These are phyloP conservation scores for Sporothrix luriei DNA, from an alignment of 2,329 filamentous ascomycete species.

Conservation along the genomic window DNA sequence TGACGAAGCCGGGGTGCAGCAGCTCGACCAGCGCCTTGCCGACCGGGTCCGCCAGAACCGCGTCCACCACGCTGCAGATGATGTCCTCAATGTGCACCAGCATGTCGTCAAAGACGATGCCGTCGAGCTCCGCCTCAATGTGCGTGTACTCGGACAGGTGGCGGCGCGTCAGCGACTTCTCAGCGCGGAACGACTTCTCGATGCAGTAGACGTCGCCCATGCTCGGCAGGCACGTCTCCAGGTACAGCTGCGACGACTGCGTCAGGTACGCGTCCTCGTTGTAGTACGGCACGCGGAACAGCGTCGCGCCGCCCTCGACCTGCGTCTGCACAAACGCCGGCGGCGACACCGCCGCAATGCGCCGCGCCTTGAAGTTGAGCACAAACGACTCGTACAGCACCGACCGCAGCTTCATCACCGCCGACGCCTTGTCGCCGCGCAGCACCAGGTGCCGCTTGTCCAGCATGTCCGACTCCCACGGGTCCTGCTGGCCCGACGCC, in stretches of 20 bases:
- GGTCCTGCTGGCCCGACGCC: slow-evolving; percentile 64
- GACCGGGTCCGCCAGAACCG: slow-evolving; percentile 71
- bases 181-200: slow-evolving; percentile 97
- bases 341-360: slow-evolving; percentile 80
- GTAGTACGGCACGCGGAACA: slow-evolving; percentile 71
- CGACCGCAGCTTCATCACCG: slow-evolving; percentile 84
- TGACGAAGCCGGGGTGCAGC: slow-evolving; percentile 87
- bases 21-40: slow-evolving; percentile 74
- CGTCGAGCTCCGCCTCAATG: slow-evolving; percentile 94
- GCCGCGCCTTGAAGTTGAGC: slow-evolving; percentile 73
- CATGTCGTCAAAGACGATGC: slow-evolving; percentile 88
- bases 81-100: slow-evolving; percentile 84
- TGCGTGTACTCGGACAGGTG: slow-evolving; percentile 95
- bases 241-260: slow-evolving; percentile 95
- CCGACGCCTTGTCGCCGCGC: slow-evolving; percentile 79
- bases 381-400: slow-evolving; percentile 80
- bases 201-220: slow-evolving; percentile 97
- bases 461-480: slow-evolving; percentile 48
- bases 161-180: slow-evolving; percentile 91
- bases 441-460: slow-evolving; percentile 82
- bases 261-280: slow-evolving; percentile 88
- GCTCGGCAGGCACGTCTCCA: slow-evolving; percentile 89
- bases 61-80: slow-evolving; percentile 81
- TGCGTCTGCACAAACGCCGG: slow-evolving; percentile 93
- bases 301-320: slow-evolving; percentile 87